Conservation (phyloP, 2,329 filamentous ascomycete genomes). For the Onygena corvina region DNA sequence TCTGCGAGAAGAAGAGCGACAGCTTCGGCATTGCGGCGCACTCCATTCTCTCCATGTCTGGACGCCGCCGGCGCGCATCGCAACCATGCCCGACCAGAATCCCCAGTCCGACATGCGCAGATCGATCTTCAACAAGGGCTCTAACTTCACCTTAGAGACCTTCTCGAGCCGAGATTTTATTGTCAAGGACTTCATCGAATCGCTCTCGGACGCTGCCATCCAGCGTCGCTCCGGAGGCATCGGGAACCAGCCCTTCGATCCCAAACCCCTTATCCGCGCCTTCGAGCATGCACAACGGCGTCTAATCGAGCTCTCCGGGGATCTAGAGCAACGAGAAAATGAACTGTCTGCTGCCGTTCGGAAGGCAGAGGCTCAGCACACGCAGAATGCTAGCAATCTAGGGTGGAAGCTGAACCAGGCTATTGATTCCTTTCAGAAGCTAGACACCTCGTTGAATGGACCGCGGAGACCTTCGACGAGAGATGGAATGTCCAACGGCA, state of each 20-base stretch:
- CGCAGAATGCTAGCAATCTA: slow-evolving; percentile 75
- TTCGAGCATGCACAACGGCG: slow-evolving; percentile 60
- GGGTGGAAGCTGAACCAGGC: slow-evolving; percentile 84
- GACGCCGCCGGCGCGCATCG: slow-evolving; percentile 7
- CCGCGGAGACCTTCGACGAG: slow-evolving; percentile 17
- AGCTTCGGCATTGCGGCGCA: neutral
- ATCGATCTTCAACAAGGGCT: slow-evolving; percentile 63
- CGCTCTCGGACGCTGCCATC: slow-evolving; percentile 64
- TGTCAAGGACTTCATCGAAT: slow-evolving; percentile 93
- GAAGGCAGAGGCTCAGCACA: slow-evolving; percentile 81
- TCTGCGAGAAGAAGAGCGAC: neutral
- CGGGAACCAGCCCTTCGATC: slow-evolving; percentile 57
- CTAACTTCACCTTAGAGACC: slow-evolving; percentile 77
- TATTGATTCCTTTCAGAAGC: slow-evolving; percentile 78
- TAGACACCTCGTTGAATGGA: slow-evolving; percentile 68
- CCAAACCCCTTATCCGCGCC: slow-evolving; percentile 88
- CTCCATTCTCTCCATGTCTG: slow-evolving; percentile 11
- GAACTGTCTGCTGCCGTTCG: slow-evolving; percentile 82
- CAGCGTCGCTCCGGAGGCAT: slow-evolving; percentile 62
- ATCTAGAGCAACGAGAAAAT: slow-evolving; percentile 80
- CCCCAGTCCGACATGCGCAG: slow-evolving; percentile 25
- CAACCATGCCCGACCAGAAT: slow-evolving; percentile 29
- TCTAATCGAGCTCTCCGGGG: slow-evolving; percentile 50
- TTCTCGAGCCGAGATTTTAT: slow-evolving; percentile 89
- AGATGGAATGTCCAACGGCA: slow-evolving; percentile 33